Base-by-base conservation (phyloP, 2,329 filamentous ascomycete species). In the Calonectria pauciramosa region DNA sequence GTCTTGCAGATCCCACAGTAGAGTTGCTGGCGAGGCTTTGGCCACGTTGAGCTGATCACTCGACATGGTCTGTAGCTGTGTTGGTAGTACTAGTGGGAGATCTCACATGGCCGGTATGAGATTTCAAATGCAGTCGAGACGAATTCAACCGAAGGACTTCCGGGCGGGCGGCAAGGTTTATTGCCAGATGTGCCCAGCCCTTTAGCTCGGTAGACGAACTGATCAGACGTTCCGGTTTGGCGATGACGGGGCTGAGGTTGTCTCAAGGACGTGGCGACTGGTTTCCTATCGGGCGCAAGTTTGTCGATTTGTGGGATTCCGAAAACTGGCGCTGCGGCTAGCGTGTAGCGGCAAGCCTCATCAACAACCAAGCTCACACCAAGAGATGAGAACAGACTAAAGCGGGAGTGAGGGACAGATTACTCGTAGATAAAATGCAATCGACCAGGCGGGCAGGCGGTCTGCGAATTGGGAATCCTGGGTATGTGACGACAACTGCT, bases 1-100 rank as follows among this genome's bases (percentile, higher is more conserved):
- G 56, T 85, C 82, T 76, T 86, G 86, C 34, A 82, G 80, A 77
- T 89, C 88, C 81, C 87, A 85, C 73, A 87, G 68, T 72, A 88
- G 75, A 73, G 77, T 79, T 71, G 79, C 81, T 30, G 76, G 64
- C 60, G 73, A 74, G 59, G 63, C n/a, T 41, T 72, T 70, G 71
- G 73, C 49, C 41, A 56, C 13, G 38, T 34, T 28, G 38, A 30
- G 63, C 52, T 74, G 79, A 30, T 49, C 67, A 71, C 44, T 73
- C 59, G 79, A 77, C 78, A 80, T 80, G 18, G 70, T 79, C 71
- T 79, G 75, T 34, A 64, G 67, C 60, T 74, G 71, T 77, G 60
- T 78, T 65, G 38, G 68, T 54, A 72, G 68, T 56, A 71, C 72
- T 70, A 56, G 47, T 72, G 59, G 54, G 72, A 73, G 51, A 70